These are phyloP conservation scores for Globisporangium perplexum DNA, from an alignment of 352 stramenopile species.

Conservation along the genomic window DNA sequence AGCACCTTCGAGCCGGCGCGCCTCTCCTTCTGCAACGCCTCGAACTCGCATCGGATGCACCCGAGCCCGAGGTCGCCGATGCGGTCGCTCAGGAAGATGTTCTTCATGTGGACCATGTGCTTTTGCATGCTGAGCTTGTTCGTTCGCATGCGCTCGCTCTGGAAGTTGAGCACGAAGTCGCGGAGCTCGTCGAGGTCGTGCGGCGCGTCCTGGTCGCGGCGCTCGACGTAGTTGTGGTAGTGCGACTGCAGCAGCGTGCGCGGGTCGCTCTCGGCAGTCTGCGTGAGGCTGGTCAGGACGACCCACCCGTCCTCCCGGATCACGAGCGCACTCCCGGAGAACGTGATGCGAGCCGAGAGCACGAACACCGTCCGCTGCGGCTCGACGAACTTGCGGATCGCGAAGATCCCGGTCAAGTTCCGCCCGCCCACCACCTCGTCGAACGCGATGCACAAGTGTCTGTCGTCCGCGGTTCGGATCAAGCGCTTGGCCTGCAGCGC, in stretches of 20 bases:
- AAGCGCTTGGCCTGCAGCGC: not conserved
- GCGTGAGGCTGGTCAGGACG: not conserved
- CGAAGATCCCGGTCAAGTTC: not conserved
- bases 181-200: not conserved
- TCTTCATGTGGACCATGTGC: not conserved
- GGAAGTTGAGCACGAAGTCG: not conserved
- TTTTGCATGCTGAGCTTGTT: not conserved
- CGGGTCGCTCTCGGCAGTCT: not conserved
- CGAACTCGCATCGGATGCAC: not conserved
- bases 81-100: not conserved
- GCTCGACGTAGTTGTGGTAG: not conserved
- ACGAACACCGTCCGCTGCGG: not conserved
- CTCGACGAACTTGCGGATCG: conserved; percentile 1
- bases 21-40: not conserved
- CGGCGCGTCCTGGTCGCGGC: not conserved
- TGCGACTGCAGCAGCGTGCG: not conserved
- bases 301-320: not conserved
- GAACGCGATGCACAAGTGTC: not conserved
- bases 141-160: not conserved
- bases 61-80: not conserved
- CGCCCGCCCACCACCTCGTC: not conserved
- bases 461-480: not conserved
- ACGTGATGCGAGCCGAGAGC: not conserved
- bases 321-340: not conserved
- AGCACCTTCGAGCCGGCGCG: too few relatives aligned